These are phyloP conservation scores for Bruguiera gymnorhiza DNA, from an alignment of 345 rosid species.

Conservation along the genomic window DNA sequence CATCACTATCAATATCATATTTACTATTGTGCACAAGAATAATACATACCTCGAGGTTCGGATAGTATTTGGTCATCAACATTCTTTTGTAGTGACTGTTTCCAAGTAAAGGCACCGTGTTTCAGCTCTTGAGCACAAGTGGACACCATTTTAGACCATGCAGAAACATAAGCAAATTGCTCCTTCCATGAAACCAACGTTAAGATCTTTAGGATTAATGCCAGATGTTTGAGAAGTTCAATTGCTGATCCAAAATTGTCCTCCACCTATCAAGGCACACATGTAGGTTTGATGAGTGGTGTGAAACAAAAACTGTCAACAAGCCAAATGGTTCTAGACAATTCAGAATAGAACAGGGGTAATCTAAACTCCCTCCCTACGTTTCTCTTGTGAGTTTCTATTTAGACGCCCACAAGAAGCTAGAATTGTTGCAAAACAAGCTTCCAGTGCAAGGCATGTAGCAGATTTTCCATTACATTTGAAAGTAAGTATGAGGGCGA, in stretches of 20 bases:
- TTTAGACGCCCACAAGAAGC: not conserved
- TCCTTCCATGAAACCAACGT: constrained; percentile 52
- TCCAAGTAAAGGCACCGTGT: constrained; percentile 80
- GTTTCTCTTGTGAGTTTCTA: not conserved
- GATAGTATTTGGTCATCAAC: constrained; percentile 45
- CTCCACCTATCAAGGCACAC: constrained; percentile 54
- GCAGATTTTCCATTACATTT: not conserved
- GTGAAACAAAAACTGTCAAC: constrained; percentile 9
- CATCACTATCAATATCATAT: not conserved
- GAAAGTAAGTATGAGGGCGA: not conserved
- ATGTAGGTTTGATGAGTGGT: constrained; percentile 5
- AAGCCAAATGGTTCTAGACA: not conserved
- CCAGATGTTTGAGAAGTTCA: constrained; percentile 57
- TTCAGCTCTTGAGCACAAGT: constrained; percentile 66
- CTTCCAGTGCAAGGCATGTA: not conserved
- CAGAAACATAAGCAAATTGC: constrained; percentile 48
- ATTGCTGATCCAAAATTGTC: constrained; percentile 45
- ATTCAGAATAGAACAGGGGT: not conserved
- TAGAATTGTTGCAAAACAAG: no score
- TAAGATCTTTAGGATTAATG: constrained; percentile 50
- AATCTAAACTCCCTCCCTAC: not conserved
- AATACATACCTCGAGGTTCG: constrained; percentile 51
- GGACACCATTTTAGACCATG: constrained; percentile 60
- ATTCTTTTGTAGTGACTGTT: constrained; percentile 45
- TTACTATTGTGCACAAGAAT: not conserved